Conservation (phyloP, 495 filamentous ascomycete species). For the Penicillium macrosclerotiorum region DNA sequence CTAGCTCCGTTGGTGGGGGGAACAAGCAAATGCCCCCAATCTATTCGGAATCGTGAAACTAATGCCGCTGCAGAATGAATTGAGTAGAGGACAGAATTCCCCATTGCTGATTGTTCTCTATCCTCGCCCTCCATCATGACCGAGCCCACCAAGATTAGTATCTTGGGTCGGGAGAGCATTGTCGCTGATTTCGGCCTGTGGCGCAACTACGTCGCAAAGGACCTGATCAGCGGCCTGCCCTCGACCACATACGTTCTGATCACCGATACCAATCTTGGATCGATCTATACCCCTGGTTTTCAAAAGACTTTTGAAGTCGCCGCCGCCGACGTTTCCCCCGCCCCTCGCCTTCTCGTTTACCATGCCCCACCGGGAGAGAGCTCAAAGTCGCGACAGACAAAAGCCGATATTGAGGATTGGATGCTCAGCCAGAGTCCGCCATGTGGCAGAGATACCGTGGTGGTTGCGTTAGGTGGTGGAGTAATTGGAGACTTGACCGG, state of each 20-base stretch:
- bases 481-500: slow-evolving; percentile 98
- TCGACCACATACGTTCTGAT: slow-evolving; percentile 95
- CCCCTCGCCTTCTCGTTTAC: slow-evolving; percentile 74
- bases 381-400: slow-evolving; percentile 88
- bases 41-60: slow-evolving; percentile 9
- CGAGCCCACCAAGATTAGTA: slow-evolving; percentile 50
- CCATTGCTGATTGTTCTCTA: slow-evolving; percentile 3
- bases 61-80: slow-evolving; percentile 34
- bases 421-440: slow-evolving; percentile 72
- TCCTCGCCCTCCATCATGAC: slow-evolving; percentile 28
- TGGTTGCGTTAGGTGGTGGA: slow-evolving; percentile 94
- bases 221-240: slow-evolving; percentile 71
- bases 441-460: slow-evolving; percentile 91
- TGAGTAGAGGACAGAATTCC: slow-evolving; percentile 19
- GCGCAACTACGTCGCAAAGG: slow-evolving; percentile 74
- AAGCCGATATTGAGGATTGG: slow-evolving; percentile 97
- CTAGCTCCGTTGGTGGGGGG: slow-evolving; percentile 21
- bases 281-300: slow-evolving; percentile 77
- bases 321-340: slow-evolving; percentile 49
- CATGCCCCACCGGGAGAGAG: slow-evolving; percentile 87
- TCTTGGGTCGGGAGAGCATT: slow-evolving; percentile 73
- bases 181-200: slow-evolving; percentile 91
- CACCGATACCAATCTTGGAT: slow-evolving; percentile 88
- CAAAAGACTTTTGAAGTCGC: slow-evolving; percentile 63
- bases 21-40: slow-evolving; percentile 12